Evolutionary conservation across 1,139 yeast species (phyloP).

Genomic region (Sugiyamaella castrensis): DNA sequence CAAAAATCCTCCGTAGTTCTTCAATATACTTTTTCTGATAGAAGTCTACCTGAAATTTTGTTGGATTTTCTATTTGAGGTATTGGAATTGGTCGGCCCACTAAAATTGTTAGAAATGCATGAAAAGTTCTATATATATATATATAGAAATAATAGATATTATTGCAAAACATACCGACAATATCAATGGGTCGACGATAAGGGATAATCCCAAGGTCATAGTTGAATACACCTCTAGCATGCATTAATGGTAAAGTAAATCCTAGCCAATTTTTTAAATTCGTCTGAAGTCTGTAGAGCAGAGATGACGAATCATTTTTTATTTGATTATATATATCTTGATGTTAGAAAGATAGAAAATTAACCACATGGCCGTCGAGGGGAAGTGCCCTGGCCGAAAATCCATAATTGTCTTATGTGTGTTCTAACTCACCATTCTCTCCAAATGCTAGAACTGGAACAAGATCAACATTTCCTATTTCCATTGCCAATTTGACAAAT

Average conservation of each 20-base stretch:
- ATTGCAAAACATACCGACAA: constrained; percentile 44
- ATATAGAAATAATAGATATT: neutral
- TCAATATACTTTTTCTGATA: constrained; percentile 73
- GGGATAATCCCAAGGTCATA: constrained; percentile 92
- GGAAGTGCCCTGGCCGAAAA: too few species aligned
- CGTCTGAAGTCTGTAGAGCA: constrained; percentile 56
- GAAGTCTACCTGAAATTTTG: constrained; percentile 53
- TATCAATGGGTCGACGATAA: constrained; percentile 72
- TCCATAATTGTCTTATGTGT: too few species aligned
- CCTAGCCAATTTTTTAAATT: constrained; percentile 70
- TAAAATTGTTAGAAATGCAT: constrained; percentile 1
- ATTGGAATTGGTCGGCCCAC: constrained; percentile 74
- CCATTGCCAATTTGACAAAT: constrained; percentile 80
- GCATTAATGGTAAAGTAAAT: constrained; percentile 86
- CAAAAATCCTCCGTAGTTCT: constrained; percentile 62
- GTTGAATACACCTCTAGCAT: constrained; percentile 89
- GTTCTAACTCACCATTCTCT: constrained; percentile 60
- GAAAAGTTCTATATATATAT: too few species aligned
- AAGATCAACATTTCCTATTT: constrained; percentile 68
- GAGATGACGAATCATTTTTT: constrained; percentile 53
- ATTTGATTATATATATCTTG: constrained; percentile 59
- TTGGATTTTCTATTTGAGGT: constrained; percentile 49
- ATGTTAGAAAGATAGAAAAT: neutral
- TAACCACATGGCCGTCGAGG: too few species aligned
- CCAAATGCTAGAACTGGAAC: constrained; percentile 95